Base-by-base conservation (phyloP, 1,139 yeast genomes). In the Taiozyma onychis region DNA sequence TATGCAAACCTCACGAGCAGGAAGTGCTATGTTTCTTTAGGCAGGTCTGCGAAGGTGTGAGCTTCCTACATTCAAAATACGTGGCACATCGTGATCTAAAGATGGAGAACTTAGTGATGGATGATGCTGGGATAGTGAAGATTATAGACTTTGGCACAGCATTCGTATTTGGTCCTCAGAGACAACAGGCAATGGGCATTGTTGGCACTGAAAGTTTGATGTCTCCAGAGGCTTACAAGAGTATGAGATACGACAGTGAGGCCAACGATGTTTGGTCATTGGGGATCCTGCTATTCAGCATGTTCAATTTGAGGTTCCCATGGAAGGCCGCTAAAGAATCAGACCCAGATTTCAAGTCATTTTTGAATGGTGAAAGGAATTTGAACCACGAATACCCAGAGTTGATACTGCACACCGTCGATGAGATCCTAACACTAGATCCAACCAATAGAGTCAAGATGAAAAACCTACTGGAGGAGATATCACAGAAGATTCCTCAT, bases 311-410 rank as follows among this genome's bases (percentile, higher is more conserved):
- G 21, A 48, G 91, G 54, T 89, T 88, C 68, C 96, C 96, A 0
- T 89, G 96, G 96, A 88, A 85, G 61, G 83, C 85, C 10, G 96
- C 96, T 1, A 78, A 81, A 57, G 70, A 79, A 24, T 80, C 84
- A 14, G 96, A 89, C 66, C 78, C 79, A 55, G 82, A 90, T 52
- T 89, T 82, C 71, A 77, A 78, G 66, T 66, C 76, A 72, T 71
- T 50, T 16, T 28, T 32, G 16, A 14, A 22, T 11, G 49, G 52
- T 32, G 39, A 27, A 4, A n/a, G 7, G 1, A 14, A 5, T 1
- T 4, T 58, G 1, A 41, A 44, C 37, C 47, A 48, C 1, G 28
- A 45, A 6, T 49, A 45, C 9, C 57, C 60, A 3, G 47, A 48
- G 5, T 35, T 45, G 1, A 9, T 48, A 6, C 45, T 54, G 51